Evolutionary conservation across 352 stramenopile genomes (phyloP), one percentile per base, ranked within the genome.

Genomic region (Globisporangium sylvaticum): DNA sequence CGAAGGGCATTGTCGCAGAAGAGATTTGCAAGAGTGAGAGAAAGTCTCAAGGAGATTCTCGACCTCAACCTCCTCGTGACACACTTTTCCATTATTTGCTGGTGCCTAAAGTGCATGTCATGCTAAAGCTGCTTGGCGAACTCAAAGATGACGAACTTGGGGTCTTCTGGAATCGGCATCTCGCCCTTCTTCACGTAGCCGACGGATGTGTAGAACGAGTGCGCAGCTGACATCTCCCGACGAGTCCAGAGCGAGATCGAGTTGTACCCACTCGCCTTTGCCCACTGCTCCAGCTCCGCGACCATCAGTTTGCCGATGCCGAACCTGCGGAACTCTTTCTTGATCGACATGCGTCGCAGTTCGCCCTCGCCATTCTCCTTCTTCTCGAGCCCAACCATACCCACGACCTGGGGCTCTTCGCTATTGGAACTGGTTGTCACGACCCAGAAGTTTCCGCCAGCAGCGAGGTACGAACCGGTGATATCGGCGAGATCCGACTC

Each of bases 401-500:
- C 80, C 3, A 81, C 70, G 25, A 83, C 56, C 44, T 70, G 61
- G 9, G 61, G 25, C 42, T 58, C 10, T 6, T 14, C 20, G 3
- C 12, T 29, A 8, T 7, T 20, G n/a, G n/a, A n/a, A n/a, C n/a
- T n/a, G 1, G 2, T 59, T 39, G 14, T 18, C 15, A 3, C 69
- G 32, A 84, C 74, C 74, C 74, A 84, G 55, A 84, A 84, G 55
- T 80, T 80, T 20, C 77, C 77, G 5, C 77, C 77, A n/a, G 39
- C 44, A 9, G 57, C 6, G 27, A 69, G 56, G 27, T 68, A 70
- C n/a, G 59, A 48, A 18, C 34, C 46, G 15, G 12, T 9, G 15
- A 70, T n/a, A 25, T 67, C 60, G 2, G 44, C 48, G 8, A 70
- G 39, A 20, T 70, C 65, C n/a, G 27, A 34, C 14, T 65, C 64